Conservation (phyloP, 495 filamentous ascomycete species). For the Penicillium coffeae region DNA sequence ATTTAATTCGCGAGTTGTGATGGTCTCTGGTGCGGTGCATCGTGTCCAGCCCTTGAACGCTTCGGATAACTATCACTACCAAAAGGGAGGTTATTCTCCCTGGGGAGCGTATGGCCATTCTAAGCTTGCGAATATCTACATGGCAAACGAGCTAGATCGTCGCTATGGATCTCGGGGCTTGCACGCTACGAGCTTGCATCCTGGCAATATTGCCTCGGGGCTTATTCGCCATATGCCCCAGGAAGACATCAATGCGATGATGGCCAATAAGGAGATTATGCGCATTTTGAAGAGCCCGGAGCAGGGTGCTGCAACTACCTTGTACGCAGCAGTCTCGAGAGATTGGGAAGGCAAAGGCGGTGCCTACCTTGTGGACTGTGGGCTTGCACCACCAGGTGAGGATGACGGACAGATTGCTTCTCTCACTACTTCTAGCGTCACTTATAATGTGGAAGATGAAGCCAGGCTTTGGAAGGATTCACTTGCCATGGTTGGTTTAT, state of each 20-base stretch:
- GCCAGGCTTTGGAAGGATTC: constrained; percentile 43
- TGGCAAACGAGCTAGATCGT: constrained; percentile 45
- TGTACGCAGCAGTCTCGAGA: constrained; percentile 37
- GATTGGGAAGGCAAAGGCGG: constrained; percentile 40
- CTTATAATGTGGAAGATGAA: constrained; percentile 36
- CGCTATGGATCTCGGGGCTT: constrained; percentile 36
- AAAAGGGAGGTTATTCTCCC: constrained; percentile 31
- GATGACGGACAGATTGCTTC: constrained; percentile 6
- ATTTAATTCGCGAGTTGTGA: constrained; percentile 44
- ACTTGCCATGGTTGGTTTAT: constrained; percentile 38
- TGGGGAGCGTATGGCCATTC: constrained; percentile 34
- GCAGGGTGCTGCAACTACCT: constrained; percentile 42
- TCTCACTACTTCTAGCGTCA: constrained; percentile 30
- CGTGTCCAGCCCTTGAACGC: constrained; percentile 16
- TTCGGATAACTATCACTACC: constrained; percentile 25
- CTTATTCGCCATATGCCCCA: constrained; percentile 14
- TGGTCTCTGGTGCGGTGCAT: constrained; percentile 38
- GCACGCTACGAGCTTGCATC: constrained; percentile 38
- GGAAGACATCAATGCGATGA: constrained; percentile 14
- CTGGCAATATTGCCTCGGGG: constrained; percentile 32
- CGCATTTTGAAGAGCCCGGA: constrained; percentile 30
- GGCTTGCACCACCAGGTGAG: constrained; percentile 16
- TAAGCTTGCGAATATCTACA: constrained; percentile 40
- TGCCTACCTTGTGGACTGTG: constrained; percentile 37
- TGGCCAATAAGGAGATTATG: constrained; percentile 15